Base-by-base conservation (phyloP, 2,329 filamentous ascomycete genomes). In the Ciborinia camelliae region DNA sequence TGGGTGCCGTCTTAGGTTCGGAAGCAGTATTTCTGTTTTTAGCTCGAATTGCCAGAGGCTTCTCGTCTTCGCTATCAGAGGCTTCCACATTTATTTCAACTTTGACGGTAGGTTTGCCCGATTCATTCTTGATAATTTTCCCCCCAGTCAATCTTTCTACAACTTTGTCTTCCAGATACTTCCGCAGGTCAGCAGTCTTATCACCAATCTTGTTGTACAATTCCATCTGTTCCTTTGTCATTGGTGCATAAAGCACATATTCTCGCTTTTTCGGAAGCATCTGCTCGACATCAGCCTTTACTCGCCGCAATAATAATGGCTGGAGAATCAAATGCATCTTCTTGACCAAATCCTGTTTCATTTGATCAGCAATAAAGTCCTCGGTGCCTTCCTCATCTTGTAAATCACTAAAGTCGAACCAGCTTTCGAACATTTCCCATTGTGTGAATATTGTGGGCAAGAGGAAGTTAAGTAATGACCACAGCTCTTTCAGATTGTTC, bases 361-460 rank as follows among this genome's bases (percentile, higher is more conserved):
- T 86, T 62, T 90, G 86, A 71, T 96, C 90, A 4, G 89, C 88
- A 8, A 96, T 83, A 60, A 96, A 89, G 52, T 93, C 86, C 58
- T 91, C 87, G 1, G 92, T 90, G 0, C 87, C 88, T 43, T 89
- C 83, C 69, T 93, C 91, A 66, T 98, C 91, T 63, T 96, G 86
- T 1, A 99, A 82, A 9, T 92, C 93, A 0, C 91, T 95, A 72
- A 99, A 99, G 75, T 99, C 94, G 68, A 99, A 99, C 93, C 94
- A 98, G 1, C 87, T 87, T 73, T 97, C 91, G 65, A 99, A 99
- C 0, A 91, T 92, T 54, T 96, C 91, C 76, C 96, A 88, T 71
- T 97, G 91, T 53, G 93, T 92, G 71, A 99, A 99, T 39, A 97
- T 93, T 47, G 90, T 90, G 0, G 94, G 95, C 55, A 98, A 84